Conservation (phyloP, 1,284 basidiomycete genomes). For the Sporisorium reilianum region DNA sequence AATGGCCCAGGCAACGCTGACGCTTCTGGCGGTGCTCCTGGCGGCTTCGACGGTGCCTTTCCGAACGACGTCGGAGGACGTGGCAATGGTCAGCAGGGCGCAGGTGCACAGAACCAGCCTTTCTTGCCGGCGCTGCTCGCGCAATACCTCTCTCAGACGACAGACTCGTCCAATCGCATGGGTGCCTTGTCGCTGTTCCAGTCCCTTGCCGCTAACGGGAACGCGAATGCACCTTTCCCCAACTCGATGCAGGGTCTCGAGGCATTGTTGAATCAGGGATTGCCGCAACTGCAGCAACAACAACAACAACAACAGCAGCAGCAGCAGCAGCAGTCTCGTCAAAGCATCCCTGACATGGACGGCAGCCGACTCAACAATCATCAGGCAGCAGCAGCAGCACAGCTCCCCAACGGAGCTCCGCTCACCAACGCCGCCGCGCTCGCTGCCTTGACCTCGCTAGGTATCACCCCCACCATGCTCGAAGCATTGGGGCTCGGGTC, state of each 20-base stretch:
- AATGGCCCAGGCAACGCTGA: conserved; percentile 11
- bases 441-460: conserved; percentile 38
- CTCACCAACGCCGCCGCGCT: conserved; percentile 40
- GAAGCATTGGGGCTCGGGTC: conserved; percentile 45
- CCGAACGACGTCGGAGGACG: conserved; percentile 16
- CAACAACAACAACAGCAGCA: conserved; percentile 13
- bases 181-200: conserved; percentile 42
- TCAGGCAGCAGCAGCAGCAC: conserved; percentile 12
- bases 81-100: conserved; percentile 10
- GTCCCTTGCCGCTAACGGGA: conserved; percentile 30
- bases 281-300: conserved; percentile 17
- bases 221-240: conserved; percentile 14
- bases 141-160: conserved; percentile 46
- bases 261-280: conserved; percentile 24
- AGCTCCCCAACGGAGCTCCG: conserved; percentile 26
- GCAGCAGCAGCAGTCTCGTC: conserved; percentile 21
- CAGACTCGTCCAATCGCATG: conserved; percentile 24
- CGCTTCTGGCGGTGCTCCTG: conserved; percentile 2
- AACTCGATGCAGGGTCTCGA: conserved; percentile 31
- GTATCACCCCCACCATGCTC: conserved; percentile 43
- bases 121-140: conserved; percentile 44
- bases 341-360: conserved; percentile 18
- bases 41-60: conserved; percentile 21
- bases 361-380: conserved; percentile 7
- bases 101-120: conserved; percentile 19